Conservation (phyloP, 2,329 filamentous ascomycete species). For the Verticillium zaregamsianum region DNA sequence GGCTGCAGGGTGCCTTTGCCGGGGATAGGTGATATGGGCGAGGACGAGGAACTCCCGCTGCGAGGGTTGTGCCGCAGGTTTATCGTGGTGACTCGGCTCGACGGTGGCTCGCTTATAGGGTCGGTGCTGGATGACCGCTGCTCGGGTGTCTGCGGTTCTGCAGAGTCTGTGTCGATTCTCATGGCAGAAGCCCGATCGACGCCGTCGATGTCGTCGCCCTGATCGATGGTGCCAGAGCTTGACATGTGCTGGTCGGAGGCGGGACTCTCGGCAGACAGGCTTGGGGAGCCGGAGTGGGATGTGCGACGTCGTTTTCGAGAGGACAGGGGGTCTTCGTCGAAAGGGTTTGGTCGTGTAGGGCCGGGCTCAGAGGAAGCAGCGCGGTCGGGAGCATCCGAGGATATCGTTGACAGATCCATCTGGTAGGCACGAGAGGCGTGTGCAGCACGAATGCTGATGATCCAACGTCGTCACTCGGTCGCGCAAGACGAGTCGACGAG, state of each 20-base stretch:
- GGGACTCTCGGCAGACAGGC: constrained; percentile 44
- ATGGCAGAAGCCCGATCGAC: constrained; percentile 27
- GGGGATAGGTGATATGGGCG: neutral
- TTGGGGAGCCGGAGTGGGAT: constrained; percentile 51
- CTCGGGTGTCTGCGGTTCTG: constrained; percentile 39
- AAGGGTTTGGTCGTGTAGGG: constrained; percentile 60
- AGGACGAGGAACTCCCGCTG: neutral
- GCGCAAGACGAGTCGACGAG: constrained; percentile 50
- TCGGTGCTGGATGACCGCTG: constrained; percentile 24
- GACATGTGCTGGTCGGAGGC: constrained; percentile 26
- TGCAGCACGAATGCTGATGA: constrained; percentile 36
- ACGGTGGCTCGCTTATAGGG: constrained; percentile 37
- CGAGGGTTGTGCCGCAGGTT: constrained; percentile 45
- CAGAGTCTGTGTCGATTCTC: constrained; percentile 35
- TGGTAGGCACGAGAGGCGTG: constrained; percentile 34
- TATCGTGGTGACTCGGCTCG: constrained; percentile 53
- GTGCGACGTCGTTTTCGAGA: constrained; percentile 61
- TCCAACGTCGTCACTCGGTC: constrained; percentile 46
- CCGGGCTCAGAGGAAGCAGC: constrained; percentile 59
- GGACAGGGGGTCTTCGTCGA: constrained; percentile 52
- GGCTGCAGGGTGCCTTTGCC: neutral
- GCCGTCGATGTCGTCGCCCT: constrained; percentile 14
- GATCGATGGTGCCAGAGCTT: constrained; percentile 23
- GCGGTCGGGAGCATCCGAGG: constrained; percentile 51
- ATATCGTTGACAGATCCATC: constrained; percentile 50